Base-by-base conservation (phyloP, 1,284 basidiomycete species). In the Abortiporus biennis region DNA sequence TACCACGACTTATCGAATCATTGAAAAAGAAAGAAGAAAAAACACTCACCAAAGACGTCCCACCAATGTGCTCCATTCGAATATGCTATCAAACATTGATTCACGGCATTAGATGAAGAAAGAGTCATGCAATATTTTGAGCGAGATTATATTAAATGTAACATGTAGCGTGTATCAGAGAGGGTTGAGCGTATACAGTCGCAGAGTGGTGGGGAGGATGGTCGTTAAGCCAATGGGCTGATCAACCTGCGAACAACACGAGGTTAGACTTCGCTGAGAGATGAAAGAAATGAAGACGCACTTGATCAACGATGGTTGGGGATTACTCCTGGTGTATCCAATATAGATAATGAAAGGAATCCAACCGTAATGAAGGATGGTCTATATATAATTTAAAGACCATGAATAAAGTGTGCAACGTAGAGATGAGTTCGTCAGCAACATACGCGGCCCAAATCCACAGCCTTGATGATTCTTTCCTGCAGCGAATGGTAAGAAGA, bases 271-370 rank as follows among this genome's bases (percentile, higher is more conserved):
- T 37, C 11, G 36, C 11, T 37, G 11, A 11, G 13, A 9, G 12
- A 34, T 17, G 16, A 39, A 12, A 41, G 30, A 19, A 36, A 24
- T 44, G 19, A 8, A 6, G 3, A 76, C 86, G 54, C 48, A 92
- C 91, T 92, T 93, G 67, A 94, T 93, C 54, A 94, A 69, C 33
- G 90, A 91, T n/a, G 91, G 91, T 57, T 92, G 90, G 25, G 91
- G 91, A 57, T 84, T 87, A 58, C 88, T 91, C 56, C 84, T 74
- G 43, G 84, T 87, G 71, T 89, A 94, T 24, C 92, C 92, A 57
- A 94, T 75, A 64, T 91, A 95, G 55, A 96, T 93, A 58, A 96
- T 89, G 58, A 92, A 70, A 29, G 92, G 92, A 57, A 96, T 89
- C 91, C 92, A 96, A 51, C 83, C 85, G 57, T 92, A 92, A 65